Percentiles rank a stretch among this genome's conserved stretches.
Evolutionary conservation across 306 rosid species (phyloP).

Genomic region (Cyclanthera cordifolia): DNA sequence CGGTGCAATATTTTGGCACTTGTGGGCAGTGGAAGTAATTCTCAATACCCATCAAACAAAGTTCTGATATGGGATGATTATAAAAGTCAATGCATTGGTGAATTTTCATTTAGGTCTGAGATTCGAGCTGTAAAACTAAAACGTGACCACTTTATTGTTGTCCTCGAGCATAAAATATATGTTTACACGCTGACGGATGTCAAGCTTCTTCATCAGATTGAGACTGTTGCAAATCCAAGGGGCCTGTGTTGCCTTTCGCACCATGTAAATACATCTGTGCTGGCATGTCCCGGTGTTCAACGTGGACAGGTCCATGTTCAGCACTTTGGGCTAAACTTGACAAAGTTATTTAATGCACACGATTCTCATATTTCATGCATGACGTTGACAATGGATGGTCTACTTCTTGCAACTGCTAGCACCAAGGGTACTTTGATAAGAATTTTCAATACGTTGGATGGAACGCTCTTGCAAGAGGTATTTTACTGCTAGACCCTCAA

Average conservation of each 20-base stretch:
- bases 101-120: constrained; percentile 76
- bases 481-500: constrained; percentile 11
- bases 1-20: constrained; percentile 84
- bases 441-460: constrained; percentile 92
- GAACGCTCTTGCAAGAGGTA: constrained; percentile 88
- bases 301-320: constrained; percentile 76
- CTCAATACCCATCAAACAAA: constrained; percentile 72
- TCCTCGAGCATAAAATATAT: constrained; percentile 86
- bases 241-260: constrained; percentile 84
- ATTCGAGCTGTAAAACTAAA: constrained; percentile 74
- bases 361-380: constrained; percentile 77
- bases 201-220: constrained; percentile 87
- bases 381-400: constrained; percentile 79
- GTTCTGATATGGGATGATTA: constrained; percentile 96
- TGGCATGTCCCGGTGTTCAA: constrained; percentile 78
- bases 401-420: constrained; percentile 96
- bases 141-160: constrained; percentile 69
- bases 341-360: constrained; percentile 63
- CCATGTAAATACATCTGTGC: constrained; percentile 60
- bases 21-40: constrained; percentile 69
- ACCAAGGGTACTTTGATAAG: constrained; percentile 84
- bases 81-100: constrained; percentile 75
- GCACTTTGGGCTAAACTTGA: constrained; percentile 75
- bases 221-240: constrained; percentile 70
- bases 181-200: constrained; percentile 67